Base-by-base conservation (phyloP, 1,139 yeast genomes). In the Yamadazyma oceani region DNA sequence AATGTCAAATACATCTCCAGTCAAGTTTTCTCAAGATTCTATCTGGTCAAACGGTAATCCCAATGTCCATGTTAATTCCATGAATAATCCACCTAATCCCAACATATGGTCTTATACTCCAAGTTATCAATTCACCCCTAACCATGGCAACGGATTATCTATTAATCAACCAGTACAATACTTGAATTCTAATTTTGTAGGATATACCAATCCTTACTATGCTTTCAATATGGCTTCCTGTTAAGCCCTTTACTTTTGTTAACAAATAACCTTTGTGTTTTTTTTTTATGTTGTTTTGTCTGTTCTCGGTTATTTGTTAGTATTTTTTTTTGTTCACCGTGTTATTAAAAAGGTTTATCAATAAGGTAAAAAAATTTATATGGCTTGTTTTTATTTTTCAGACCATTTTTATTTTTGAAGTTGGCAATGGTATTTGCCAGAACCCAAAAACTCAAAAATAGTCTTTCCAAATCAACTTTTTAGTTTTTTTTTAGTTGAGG, bases 181-280 rank as follows among this genome's bases (percentile, higher is more conserved):
- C 32, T 38, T 45, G 13, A 46, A 51, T 29, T 38, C 51, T 14
- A 54, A 51, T 39, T 63, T 56, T 45, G 66, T 63, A 31, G 70
- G 72, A n/a, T 67, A 65, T 43, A 49, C 67, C 19, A 67, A 67
- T 41, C 72, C 73, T 14, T 67, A 64, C 47, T 66, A 63, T 47
- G 54, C 56, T 26, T 62, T 57, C 39, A 60, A 58, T 48, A 57
- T 63, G 62, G 64, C 68, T 31, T 54, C 65, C 19, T 64, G 68
- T 45, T 63, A 50, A 45, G 21, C 8, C 8, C 5, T 19, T 6
- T 19, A 19, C 8, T 19, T 19, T n/a, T n/a, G n/a, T n/a, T n/a
- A n/a, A n/a, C n/a, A n/a, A n/a, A n/a, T n/a, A n/a, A n/a, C n/a
- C n/a, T n/a, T n/a, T n/a, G n/a, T 14, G 16, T 26, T 8, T 12